Evolutionary conservation across 31 red algal species (phyloP), one percentile per base, ranked within the genome.

Genomic region (Porphyra umbilicalis): DNA sequence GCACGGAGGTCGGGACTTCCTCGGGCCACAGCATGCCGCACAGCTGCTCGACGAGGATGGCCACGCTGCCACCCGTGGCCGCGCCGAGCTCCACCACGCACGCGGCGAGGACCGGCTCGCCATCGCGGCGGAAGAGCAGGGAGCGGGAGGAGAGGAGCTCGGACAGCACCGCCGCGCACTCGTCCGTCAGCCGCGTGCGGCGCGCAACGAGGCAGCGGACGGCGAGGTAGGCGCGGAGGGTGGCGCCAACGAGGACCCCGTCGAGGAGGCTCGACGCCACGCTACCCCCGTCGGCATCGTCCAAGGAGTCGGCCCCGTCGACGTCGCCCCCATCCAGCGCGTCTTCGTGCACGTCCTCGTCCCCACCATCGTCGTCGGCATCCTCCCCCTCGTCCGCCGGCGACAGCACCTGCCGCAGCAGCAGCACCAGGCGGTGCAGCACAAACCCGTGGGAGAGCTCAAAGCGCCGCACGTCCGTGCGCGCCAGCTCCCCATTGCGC

Each of bases 11-110:
- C 34, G 87, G 82, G 35, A 87, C 92, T 18, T 87, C 75, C 71
- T 96, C 85, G 32, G 89, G 90, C 37, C 94, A 93, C 46, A 97
- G 42, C 94, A 93, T 89, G 14, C 82, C 74, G 82, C 88, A 87
- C 1, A 93, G 77, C 76, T 92, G 91, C 14, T 97, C 90, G 32
- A 90, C 68, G 15, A 97, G 79, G 75, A 96, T 91, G 14, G 89
- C 89, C 80, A 92, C 79, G 42, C 88, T 95, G 39, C 77, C 57
- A 25, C 71, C 35, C 35, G 86, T 90, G 20, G 93, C 93, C 20
- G 85, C 76, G 78, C 79, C 80, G 36, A 95, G 35, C 83, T 95
- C 93, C 34, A 75, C 38, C 20, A 95, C 93, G 80, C 93, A 95
- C 18, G 88, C 88, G 25, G 88, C 88, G 35, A 95, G 85, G 10